Evolutionary conservation across 768 basidiomycete genomes (phyloP).

Genomic region (Lactarius hengduanensis): DNA sequence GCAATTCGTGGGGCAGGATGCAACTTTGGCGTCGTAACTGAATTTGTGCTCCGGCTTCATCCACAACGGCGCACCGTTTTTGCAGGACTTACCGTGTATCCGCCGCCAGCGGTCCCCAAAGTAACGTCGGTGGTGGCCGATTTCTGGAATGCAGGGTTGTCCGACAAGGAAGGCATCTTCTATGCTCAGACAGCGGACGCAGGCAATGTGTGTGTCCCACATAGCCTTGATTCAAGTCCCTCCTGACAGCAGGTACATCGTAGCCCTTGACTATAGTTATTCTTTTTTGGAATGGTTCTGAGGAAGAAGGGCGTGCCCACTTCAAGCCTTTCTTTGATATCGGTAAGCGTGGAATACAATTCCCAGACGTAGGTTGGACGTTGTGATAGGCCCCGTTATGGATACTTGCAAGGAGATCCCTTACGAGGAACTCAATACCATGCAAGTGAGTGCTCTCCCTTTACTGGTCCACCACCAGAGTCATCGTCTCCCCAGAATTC

Average conservation of each 20-base stretch:
- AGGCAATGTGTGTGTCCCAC: slow-evolving; percentile 21
- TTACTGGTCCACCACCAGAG: neutral
- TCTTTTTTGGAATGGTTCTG: slow-evolving; percentile 33
- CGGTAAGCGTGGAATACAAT: slow-evolving; percentile 19
- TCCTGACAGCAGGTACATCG: neutral
- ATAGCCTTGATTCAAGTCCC: neutral
- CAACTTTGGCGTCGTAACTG: slow-evolving; percentile 53
- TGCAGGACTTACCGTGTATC: slow-evolving; percentile 25
- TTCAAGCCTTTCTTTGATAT: slow-evolving; percentile 33
- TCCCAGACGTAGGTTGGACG: neutral
- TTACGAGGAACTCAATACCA: slow-evolving; percentile 23
- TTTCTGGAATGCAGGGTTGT: slow-evolving; percentile 10
- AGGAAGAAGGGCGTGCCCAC: slow-evolving; percentile 30
- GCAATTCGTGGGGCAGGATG: slow-evolving; percentile 49
- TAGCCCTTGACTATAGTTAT: slow-evolving; percentile 26
- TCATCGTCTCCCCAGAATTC: slow-evolving; percentile 19
- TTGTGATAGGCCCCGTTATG: slow-evolving; percentile 26
- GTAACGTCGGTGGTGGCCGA: neutral
- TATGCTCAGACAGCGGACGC: slow-evolving; percentile 11
- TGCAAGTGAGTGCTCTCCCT: slow-evolving; percentile 19
- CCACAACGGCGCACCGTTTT: slow-evolving; percentile 34
- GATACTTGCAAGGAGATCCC: slow-evolving; percentile 30
- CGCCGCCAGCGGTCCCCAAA: neutral
- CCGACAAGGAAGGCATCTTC: slow-evolving; percentile 12
- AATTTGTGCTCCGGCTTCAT: slow-evolving; percentile 43